A percentile compares a stretch with the other conserved stretches of the same genome.
These are phyloP conservation scores for Ilex aquifolium DNA, from an alignment of 257 asterid species.

Conservation along the genomic window DNA sequence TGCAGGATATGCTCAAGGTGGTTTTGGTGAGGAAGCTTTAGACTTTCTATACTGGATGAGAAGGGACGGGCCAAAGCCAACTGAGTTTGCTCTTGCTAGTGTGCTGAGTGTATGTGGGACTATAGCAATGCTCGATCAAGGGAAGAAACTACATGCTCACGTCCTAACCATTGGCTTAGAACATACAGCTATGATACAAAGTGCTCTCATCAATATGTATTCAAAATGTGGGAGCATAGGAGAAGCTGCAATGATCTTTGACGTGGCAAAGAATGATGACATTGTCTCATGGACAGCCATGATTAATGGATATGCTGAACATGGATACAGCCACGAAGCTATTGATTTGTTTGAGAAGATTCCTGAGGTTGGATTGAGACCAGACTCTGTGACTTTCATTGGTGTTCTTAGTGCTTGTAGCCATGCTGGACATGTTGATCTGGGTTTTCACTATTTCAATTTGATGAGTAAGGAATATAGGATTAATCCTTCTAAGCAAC, in stretches of 20 bases:
- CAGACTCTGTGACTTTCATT: slow-evolving; percentile 68
- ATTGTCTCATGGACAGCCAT: slow-evolving; percentile 84
- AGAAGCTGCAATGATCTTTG: slow-evolving; percentile 49
- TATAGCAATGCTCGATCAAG: slow-evolving; percentile 75
- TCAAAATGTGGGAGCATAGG: slow-evolving; percentile 75
- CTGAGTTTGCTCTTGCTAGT: slow-evolving; percentile 74
- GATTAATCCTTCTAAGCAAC: slow-evolving; percentile 65
- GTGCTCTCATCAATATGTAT: slow-evolving; percentile 72
- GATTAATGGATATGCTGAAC: slow-evolving; percentile 92
- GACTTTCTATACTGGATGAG: slow-evolving; percentile 70
- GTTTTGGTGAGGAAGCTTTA: slow-evolving; percentile 62
- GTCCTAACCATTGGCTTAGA: slow-evolving; percentile 62
- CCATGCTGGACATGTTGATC: slow-evolving; percentile 75
- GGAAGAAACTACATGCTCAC: slow-evolving; percentile 77
- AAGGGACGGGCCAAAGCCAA: slow-evolving; percentile 75
- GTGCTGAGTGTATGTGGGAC: slow-evolving; percentile 69
- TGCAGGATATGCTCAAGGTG: slow-evolving; percentile 79
- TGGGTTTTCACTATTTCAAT: slow-evolving; percentile 64
- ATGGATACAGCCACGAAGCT: slow-evolving; percentile 74
- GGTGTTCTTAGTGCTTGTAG: slow-evolving; percentile 86
- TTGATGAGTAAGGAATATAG: slow-evolving; percentile 46
- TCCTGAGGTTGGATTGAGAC: slow-evolving; percentile 42
- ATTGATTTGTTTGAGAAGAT: slow-evolving; percentile 63
- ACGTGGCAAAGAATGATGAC: slow-evolving; percentile 42
- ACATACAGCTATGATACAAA: slow-evolving; percentile 40